phyloP scores from a whole-genome alignment of 139 green algal genomes.

The Tetraselmis chui region DNA sequence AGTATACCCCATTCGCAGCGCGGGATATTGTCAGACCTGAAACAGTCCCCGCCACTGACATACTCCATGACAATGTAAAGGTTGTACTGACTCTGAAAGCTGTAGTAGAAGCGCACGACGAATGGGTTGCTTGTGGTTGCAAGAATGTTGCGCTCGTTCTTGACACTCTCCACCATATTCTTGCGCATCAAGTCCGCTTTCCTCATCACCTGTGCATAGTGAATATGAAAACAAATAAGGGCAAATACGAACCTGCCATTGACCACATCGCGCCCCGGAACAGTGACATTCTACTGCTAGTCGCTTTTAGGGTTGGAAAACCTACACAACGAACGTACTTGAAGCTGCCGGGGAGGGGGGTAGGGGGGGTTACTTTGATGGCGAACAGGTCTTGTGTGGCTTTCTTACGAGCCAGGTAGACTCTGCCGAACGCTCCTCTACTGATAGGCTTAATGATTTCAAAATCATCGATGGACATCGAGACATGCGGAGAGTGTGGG shows the following conservation, averaged over 20 bases:
- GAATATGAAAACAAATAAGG: conserved; percentile 6
- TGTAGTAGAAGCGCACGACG: conserved; percentile 18
- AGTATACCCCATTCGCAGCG: no score
- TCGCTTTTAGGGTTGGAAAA: neutral
- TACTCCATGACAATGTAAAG: conserved; percentile 99
- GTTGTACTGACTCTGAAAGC: conserved; percentile 52
- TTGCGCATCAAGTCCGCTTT: conserved; percentile 92
- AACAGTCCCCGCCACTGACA: conserved; percentile 78
- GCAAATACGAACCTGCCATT: conserved; percentile 36
- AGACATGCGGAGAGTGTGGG: neutral
- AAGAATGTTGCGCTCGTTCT: conserved; percentile 91
- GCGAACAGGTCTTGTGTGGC: conserved; percentile 69
- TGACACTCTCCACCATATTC: conserved; percentile 88
- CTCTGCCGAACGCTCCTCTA: conserved; percentile 83
- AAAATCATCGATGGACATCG: conserved; percentile 81
- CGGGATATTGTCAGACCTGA: conserved; percentile 30
- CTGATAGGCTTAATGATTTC: conserved; percentile 93
- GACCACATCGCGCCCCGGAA: neutral
- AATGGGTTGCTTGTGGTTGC: conserved; percentile 47
- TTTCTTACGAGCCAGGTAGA: conserved; percentile 87
- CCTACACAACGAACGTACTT: neutral
- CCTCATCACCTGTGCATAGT: conserved; percentile 66
- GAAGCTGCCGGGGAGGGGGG: neutral
- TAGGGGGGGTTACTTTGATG: conserved; percentile 52
- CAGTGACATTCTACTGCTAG: neutral